Evolutionary conservation across 140 eudicot species (phyloP), one percentile per base, ranked within the genome.

Genomic region (Flaveria floridana): DNA sequence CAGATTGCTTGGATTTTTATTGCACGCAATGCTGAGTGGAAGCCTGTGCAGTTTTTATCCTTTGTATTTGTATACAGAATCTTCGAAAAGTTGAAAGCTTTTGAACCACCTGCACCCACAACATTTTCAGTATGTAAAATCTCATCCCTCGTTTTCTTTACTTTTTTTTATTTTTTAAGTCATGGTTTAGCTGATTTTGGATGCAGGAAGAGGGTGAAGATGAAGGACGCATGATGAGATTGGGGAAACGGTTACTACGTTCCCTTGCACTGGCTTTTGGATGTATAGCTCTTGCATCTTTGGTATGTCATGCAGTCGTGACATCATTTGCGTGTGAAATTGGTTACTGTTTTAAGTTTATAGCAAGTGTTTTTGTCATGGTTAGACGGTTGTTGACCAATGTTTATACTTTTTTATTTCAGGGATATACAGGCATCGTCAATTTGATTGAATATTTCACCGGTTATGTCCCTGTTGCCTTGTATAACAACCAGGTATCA

Each of bases 161-260:
- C 13, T 23, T 25, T 11, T 11, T 0, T 47, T 47, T 6, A 34
- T 7, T 56, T 37, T 19, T 6, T 28, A 67, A 25, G 75, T 21
- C 44, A 39, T 18, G 13, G 23, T 14, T 65, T 39, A 53, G 51
- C 66, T 76, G 70, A 14, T 76, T 25, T 74, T 80, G 62, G 66
- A 62, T 82, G 80, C 87, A 94, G 96, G 99, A 94, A 86, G 91
- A 88, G 20, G 99, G 91, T 6, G 97, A 94, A 78, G 99, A 94
- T 56, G 96, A 91, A 76, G 95, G 95, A 34, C 84, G 89, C 76
- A 85, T 85, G 91, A 14, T 84, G 80, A 82, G 97, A 10, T 84
- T 90, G 97, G 99, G 99, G 16, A 91, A 90, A 87, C 85, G 99
- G 56, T 79, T 90, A 55, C 81, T 94, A 28, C 96, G 97, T 59